phyloP scores from a whole-genome alignment of 192 early-diverging fungal genomes.

The Gryganskiella cystojenkinii region DNA sequence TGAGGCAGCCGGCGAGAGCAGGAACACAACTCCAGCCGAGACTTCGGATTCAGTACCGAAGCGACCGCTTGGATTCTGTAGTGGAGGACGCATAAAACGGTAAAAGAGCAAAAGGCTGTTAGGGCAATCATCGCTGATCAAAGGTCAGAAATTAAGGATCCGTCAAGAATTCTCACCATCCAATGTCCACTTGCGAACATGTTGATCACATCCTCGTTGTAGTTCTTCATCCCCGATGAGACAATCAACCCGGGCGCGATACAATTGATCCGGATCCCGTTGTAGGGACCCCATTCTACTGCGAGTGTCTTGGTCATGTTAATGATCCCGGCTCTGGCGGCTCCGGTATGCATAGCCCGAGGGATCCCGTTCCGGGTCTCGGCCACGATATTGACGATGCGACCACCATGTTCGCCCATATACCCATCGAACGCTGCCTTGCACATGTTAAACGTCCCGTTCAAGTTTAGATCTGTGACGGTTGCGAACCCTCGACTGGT shows the following conservation, averaged over 20 bases:
- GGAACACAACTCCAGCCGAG: slow-evolving; percentile 11
- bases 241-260: slow-evolving; percentile 24
- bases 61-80: slow-evolving; percentile 24
- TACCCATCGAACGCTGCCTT: slow-evolving; percentile 25
- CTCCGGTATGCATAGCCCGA: slow-evolving; percentile 21
- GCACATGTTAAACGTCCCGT: slow-evolving; percentile 20
- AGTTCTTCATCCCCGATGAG: slow-evolving; percentile 38
- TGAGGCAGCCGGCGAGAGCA: slow-evolving; percentile 19
- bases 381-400: slow-evolving; percentile 21
- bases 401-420: slow-evolving; percentile 32
- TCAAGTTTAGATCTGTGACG: slow-evolving; percentile 25
- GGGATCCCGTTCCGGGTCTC: slow-evolving; percentile 30
- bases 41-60: slow-evolving; percentile 25
- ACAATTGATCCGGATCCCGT: slow-evolving; percentile 30
- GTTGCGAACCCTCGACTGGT: slow-evolving; percentile 13
- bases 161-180: slow-evolving; percentile 13
- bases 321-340: slow-evolving; percentile 20
- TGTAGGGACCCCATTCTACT: slow-evolving; percentile 30
- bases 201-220: slow-evolving; percentile 11
- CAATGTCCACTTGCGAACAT: not conserved
- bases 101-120: not conserved
- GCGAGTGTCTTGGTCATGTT: slow-evolving; percentile 40
- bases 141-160: too few relatives aligned
- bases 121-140: too few relatives aligned
- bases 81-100: not conserved